Base-by-base conservation (phyloP, 2,329 filamentous ascomycete species). In the Neofusicoccum parvum region DNA sequence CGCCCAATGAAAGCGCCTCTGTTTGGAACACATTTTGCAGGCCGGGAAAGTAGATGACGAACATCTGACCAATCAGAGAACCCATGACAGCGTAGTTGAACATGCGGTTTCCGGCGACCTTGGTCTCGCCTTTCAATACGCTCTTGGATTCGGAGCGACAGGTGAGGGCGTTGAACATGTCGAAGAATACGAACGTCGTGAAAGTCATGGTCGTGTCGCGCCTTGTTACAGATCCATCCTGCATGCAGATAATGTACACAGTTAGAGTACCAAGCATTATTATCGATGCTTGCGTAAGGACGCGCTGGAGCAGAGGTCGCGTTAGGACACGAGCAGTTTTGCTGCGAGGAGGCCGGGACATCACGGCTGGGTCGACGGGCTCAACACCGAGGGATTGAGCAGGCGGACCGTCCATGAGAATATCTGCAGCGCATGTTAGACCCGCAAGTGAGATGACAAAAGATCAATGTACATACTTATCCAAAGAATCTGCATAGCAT, bases 401-500 rank as follows among this genome's bases (percentile, higher is more conserved):
- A 1, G 95, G 95, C 15, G 95, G 95, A 10, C 96, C 95, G 79
- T 99, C 96, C 96, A 99, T 99, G 72, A 99, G 94, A 75, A 99
- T 98, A 76, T 99, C 94, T 98, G 71, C 15, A 14, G 43, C 41
- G 32, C 1, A 48, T 14, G 60, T 76, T 69, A 76, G 72, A 36
- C 5, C 15, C 10, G 27, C 5, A 41, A 10, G 9, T n/a, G 56
- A 64, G 69, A 72, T 67, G 39, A 64, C 51, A 27, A 54, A 41
- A 12, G 86, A 11, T 11, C 14, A 32, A n/a, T 10, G 4, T 17
- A 4, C 92, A 82, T 82, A 97, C 94, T 99, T 74, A 99, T 99
- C 95, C 95, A 99, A 48, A 99, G 86, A 81, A 99, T 99, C 81
- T 99, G 95, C 95, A 99, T 99, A 58, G 95, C 93, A 76, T 99